These are phyloP conservation scores for Pseudomonodictys pantanalensis DNA, from an alignment of 495 filamentous ascomycete species.

Conservation along the genomic window DNA sequence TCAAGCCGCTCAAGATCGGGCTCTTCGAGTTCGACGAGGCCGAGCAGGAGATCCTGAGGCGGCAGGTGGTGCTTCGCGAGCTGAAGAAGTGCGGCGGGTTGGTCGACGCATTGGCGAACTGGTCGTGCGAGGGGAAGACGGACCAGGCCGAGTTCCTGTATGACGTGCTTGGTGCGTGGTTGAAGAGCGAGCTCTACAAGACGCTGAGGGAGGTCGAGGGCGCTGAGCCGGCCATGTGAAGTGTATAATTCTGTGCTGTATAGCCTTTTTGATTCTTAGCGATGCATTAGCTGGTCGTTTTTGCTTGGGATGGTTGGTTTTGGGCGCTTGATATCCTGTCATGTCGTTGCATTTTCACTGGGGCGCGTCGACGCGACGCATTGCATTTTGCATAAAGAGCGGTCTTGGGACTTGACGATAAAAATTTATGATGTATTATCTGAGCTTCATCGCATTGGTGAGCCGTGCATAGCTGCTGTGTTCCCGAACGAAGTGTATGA, in stretches of 20 bases:
- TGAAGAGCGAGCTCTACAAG: constrained; percentile 28
- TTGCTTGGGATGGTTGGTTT: neutral
- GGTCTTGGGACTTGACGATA: neutral
- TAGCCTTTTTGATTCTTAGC: neutral
- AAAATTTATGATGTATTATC: neutral
- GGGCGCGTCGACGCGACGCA: no score
- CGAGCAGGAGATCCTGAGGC: constrained; percentile 29
- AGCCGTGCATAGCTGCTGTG: neutral
- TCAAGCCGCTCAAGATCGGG: constrained; percentile 30
- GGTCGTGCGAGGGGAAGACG: constrained; percentile 3
- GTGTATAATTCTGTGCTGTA: neutral
- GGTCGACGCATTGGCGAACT: constrained; percentile 24
- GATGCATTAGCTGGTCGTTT: no score
- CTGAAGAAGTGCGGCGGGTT: constrained; percentile 26
- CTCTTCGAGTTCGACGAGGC: constrained; percentile 29
- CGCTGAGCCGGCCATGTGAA: constrained; percentile 2
- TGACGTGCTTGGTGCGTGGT: constrained; percentile 24
- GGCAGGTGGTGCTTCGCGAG: constrained; percentile 27
- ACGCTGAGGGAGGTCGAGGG: constrained; percentile 18
- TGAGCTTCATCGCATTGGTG: neutral
- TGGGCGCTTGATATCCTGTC: neutral
- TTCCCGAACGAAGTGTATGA: no score
- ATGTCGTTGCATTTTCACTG: neutral
- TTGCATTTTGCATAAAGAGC: neutral
- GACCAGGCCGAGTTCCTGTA: constrained; percentile 26